phyloP scores from a whole-genome alignment of 768 basidiomycete genomes.

The Amanita thiersii region DNA sequence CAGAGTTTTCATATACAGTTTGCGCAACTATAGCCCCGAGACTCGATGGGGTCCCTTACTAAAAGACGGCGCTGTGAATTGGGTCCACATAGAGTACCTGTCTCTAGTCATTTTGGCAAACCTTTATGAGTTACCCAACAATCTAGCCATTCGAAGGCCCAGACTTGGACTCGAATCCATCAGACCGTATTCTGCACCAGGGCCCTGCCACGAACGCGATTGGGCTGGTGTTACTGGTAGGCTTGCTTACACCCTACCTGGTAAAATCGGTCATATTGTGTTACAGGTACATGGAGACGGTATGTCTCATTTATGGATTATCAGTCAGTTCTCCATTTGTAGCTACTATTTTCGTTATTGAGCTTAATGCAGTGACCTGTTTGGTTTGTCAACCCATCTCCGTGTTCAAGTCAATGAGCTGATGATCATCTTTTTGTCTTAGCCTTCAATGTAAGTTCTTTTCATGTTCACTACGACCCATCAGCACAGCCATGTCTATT shows the following conservation, averaged over 20 bases:
- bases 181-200: constrained; percentile 47
- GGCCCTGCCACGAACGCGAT: constrained; percentile 28
- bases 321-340: constrained; percentile 28
- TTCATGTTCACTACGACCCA: background rate
- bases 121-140: constrained; percentile 33
- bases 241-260: constrained; percentile 2
- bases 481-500: background rate
- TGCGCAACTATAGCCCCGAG: constrained; percentile 43
- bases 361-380: background rate
- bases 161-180: constrained; percentile 43
- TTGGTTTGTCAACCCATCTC: constrained; percentile 18
- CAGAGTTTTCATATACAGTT: constrained; percentile 56
- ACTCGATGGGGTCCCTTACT: constrained; percentile 57
- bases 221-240: constrained; percentile 70
- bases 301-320: constrained; percentile 78
- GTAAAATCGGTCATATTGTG: background rate
- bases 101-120: constrained; percentile 47
- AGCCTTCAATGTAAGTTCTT: constrained; percentile 32
- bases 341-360: background rate
- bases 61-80: constrained; percentile 37
- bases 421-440: background rate
- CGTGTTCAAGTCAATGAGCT: background rate
- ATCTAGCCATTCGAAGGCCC: constrained; percentile 31
- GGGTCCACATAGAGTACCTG: constrained; percentile 57
- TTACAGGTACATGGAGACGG: constrained; percentile 56